phyloP scores from a whole-genome alignment of 2,329 filamentous ascomycete species.

The Chaetomium olivaceum region DNA sequence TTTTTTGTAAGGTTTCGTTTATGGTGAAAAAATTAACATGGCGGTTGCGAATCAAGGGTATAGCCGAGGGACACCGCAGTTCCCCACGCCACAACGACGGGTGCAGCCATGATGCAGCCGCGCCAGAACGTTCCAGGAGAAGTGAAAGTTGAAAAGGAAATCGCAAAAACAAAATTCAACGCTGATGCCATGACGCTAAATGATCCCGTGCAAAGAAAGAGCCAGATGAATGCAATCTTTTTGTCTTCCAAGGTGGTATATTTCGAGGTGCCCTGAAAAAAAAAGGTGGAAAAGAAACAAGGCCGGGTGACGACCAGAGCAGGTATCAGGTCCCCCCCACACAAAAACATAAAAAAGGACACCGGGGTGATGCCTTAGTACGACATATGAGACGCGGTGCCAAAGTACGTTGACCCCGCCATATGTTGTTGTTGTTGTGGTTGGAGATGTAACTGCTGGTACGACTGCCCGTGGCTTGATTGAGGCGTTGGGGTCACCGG shows the following conservation, averaged over 20 bases:
- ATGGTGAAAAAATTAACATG: conserved; percentile 27
- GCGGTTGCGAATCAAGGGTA: conserved; percentile 29
- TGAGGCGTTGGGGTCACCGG: conserved; percentile 64
- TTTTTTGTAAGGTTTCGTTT: conserved; percentile 31
- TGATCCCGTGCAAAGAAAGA: conserved; percentile 39
- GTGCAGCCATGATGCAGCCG: conserved; percentile 21
- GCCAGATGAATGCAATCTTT: conserved; percentile 49
- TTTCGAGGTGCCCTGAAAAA: conserved; percentile 32
- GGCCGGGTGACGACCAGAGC: conserved; percentile 17
- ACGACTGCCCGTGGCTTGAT: conserved; percentile 40
- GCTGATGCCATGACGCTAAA: conserved; percentile 52
- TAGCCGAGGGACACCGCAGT: conserved; percentile 20
- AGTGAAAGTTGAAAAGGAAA: conserved; percentile 26
- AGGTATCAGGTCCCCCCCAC: conserved; percentile 5
- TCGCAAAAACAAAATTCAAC: conserved; percentile 42
- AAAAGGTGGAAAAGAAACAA: conserved; percentile 25
- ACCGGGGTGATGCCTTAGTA: conserved; percentile 22
- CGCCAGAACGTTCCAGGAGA: conserved; percentile 22
- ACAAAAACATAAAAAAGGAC: neutral
- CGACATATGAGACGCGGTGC: conserved; percentile 36
- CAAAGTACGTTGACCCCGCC: conserved; percentile 50
- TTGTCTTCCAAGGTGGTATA: conserved; percentile 46
- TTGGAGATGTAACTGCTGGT: conserved; percentile 36
- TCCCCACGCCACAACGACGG: conserved; percentile 16
- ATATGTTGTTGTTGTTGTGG: conserved; percentile 46